phyloP scores from a whole-genome alignment of 345 rosid species.

The Acer yangbiense region DNA sequence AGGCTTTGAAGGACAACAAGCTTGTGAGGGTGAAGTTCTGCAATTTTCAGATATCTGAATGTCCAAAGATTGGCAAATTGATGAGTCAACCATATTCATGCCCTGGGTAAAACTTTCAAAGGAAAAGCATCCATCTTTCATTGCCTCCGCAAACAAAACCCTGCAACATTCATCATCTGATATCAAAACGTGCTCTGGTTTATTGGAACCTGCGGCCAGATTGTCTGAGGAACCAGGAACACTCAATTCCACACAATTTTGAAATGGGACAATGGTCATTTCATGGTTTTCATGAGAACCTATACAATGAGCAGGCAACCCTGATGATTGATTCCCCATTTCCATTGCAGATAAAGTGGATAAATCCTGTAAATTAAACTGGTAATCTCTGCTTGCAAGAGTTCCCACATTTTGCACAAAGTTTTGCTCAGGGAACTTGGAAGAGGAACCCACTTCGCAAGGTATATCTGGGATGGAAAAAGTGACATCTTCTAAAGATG shows the following conservation, averaged over 20 bases:
- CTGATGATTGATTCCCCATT: constrained; percentile 48
- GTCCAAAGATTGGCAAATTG: constrained; percentile 39
- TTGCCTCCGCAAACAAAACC: constrained; percentile 67
- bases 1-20: constrained; percentile 45
- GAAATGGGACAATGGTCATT: constrained; percentile 42
- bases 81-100: constrained; percentile 40
- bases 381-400: constrained; percentile 46
- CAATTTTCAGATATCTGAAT: constrained; percentile 43
- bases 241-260: constrained; percentile 42
- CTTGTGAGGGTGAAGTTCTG: constrained; percentile 37
- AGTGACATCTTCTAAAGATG: constrained; percentile 51
- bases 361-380: constrained; percentile 45
- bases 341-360: constrained; percentile 52
- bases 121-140: constrained; percentile 40
- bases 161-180: constrained; percentile 90
- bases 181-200: constrained; percentile 56
- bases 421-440: constrained; percentile 44
- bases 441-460: constrained; percentile 58
- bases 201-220: constrained; percentile 37
- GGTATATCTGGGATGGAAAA: constrained; percentile 58
- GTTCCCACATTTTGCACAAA: constrained; percentile 41
- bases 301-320: constrained; percentile 42
- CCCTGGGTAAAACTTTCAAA: constrained; percentile 44
- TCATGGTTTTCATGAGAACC: constrained; percentile 47
- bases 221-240: constrained; percentile 49